A percentile compares a stretch with the other conserved stretches of the same genome.
These are phyloP conservation scores for Wickerhamomyces rabaulensis DNA, from an alignment of 805 yeast species.

Conservation along the genomic window DNA sequence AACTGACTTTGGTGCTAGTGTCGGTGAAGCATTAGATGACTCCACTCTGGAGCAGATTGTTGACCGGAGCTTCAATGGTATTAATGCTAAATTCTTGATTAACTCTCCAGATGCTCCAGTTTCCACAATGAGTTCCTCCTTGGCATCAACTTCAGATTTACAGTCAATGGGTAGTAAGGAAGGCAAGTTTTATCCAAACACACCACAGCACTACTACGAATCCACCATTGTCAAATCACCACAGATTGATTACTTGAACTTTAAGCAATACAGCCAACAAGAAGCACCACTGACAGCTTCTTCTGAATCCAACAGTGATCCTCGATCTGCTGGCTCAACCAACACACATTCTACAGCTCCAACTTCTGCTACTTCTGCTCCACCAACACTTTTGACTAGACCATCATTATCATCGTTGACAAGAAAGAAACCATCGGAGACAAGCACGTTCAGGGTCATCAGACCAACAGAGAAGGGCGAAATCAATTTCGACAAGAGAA, in stretches of 20 bases:
- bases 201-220: slow-evolving; percentile 64
- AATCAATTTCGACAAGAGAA: slow-evolving; percentile 74
- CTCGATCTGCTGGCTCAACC: background rate
- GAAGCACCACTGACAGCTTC: background rate
- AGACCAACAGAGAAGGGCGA: slow-evolving; percentile 59
- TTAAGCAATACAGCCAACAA: slow-evolving; percentile 29
- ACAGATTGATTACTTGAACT: slow-evolving; percentile 47
- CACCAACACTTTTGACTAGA: background rate
- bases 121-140: slow-evolving; percentile 33
- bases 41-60: slow-evolving; percentile 35
- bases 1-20: slow-evolving; percentile 61
- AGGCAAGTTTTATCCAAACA: slow-evolving; percentile 47
- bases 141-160: slow-evolving; percentile 43
- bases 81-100: slow-evolving; percentile 30
- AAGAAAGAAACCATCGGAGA: slow-evolving; percentile 14
- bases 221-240: slow-evolving; percentile 30
- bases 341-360: background rate
- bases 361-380: background rate
- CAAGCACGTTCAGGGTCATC: slow-evolving; percentile 58
- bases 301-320: background rate
- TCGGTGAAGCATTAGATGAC: slow-evolving; percentile 54
- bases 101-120: slow-evolving; percentile 31
- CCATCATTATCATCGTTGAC: slow-evolving; percentile 8
- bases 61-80: slow-evolving; percentile 27
- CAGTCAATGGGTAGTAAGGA: slow-evolving; percentile 47